phyloP scores from a whole-genome alignment of 129 eudicot genomes.

The Escallonia rubra region DNA sequence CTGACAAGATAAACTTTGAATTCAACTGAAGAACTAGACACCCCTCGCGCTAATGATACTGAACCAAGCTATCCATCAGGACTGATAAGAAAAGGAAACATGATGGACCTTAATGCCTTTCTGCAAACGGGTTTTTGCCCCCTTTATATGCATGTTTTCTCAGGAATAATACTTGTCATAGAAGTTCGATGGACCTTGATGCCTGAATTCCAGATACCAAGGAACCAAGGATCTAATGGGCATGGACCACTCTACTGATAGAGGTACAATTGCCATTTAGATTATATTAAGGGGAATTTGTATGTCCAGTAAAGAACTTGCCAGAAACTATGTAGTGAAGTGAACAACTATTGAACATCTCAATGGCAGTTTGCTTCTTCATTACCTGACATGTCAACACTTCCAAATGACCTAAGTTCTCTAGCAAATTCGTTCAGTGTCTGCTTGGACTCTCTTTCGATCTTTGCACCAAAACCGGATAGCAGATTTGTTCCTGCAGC shows the following conservation, averaged over 20 bases:
- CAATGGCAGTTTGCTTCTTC: background rate
- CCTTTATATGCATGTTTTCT: no score
- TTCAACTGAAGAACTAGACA: background rate
- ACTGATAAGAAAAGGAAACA: background rate
- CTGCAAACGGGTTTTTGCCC: no score
- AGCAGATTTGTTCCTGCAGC: conserved; percentile 72
- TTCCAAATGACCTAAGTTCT: conserved; percentile 65
- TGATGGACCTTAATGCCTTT: no score
- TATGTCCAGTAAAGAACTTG: background rate
- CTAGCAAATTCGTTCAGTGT: conserved; percentile 69
- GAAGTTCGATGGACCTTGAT: background rate
- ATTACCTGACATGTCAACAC: conserved; percentile 90
- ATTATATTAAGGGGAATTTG: background rate
- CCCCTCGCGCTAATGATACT: background rate
- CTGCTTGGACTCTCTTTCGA: conserved; percentile 60
- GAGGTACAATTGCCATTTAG: no score
- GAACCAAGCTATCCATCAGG: background rate
- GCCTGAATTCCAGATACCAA: background rate
- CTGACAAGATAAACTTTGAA: background rate
- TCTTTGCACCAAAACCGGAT: conserved; percentile 47
- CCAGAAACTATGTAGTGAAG: background rate
- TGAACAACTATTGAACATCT: background rate
- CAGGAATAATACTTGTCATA: no score
- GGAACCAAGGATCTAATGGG: background rate
- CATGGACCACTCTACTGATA: background rate